Evolutionary conservation across 495 filamentous ascomycete genomes (phyloP).

Genomic region (Hyaloscypha finlandica): DNA sequence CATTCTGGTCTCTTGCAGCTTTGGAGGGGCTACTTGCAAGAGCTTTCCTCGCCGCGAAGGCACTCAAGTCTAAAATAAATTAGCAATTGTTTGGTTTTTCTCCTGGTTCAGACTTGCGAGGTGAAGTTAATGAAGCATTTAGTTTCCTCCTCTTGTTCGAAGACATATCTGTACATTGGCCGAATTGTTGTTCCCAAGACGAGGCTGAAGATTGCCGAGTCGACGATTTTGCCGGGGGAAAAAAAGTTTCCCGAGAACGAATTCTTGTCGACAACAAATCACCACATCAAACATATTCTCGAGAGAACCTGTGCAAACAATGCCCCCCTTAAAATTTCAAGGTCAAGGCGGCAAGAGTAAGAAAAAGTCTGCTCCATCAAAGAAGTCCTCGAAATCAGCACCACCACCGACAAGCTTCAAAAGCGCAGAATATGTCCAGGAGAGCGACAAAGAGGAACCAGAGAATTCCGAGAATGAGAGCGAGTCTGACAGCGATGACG

Average conservation of each 20-base stretch:
- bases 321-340: conserved; percentile 25
- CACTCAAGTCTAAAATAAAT: conserved; percentile 45
- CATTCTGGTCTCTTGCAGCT: conserved; percentile 3
- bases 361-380: conserved; percentile 12
- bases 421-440: conserved; percentile 29
- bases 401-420: conserved; percentile 6
- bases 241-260: conserved; percentile 23
- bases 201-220: conserved; percentile 10
- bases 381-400: conserved; percentile 14
- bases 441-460: conserved; percentile 23
- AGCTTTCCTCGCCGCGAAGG: conserved; percentile 50
- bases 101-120: conserved; percentile 31
- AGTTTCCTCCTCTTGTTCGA: conserved; percentile 46
- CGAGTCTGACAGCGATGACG: conserved; percentile 24
- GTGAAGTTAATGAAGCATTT: conserved; percentile 34
- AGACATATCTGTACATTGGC: conserved; percentile 37
- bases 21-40: conserved; percentile 23
- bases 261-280: background rate
- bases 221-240: conserved; percentile 18
- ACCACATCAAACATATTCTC: background rate
- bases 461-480: conserved; percentile 11
- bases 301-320: conserved; percentile 5
- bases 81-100: conserved; percentile 11
- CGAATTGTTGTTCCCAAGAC: background rate
- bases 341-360: conserved; percentile 19